A percentile compares a stretch with the other conserved stretches of the same genome.
Conservation (phyloP, 1,284 basidiomycete genomes). For the Tilletia horrida region DNA sequence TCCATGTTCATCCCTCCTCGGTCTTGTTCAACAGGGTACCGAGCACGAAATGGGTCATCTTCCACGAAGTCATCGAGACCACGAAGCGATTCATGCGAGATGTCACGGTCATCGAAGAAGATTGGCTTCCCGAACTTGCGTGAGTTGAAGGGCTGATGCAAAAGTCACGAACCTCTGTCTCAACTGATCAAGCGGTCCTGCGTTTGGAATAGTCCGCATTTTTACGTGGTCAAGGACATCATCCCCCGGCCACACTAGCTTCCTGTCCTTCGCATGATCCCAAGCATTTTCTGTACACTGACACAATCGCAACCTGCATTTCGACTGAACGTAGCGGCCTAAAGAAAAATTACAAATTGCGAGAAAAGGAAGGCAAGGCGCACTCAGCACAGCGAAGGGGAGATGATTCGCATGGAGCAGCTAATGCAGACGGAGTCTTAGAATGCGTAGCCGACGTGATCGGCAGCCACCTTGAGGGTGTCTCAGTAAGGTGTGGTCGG, state of each 20-base stretch:
- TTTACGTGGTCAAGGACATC: constrained; percentile 30
- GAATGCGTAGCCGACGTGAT: no score
- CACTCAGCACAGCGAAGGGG: no score
- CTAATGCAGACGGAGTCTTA: no score
- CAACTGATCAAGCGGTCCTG: not conserved
- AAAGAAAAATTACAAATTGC: not conserved
- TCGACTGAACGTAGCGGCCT: not conserved
- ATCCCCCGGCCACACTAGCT: not conserved
- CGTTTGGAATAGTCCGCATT: constrained; percentile 28
- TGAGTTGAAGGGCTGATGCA: no score
- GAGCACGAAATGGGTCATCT: constrained; percentile 84
- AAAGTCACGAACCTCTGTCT: no score
- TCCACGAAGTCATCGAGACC: constrained; percentile 92
- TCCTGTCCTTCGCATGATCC: no score
- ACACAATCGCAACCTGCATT: no score
- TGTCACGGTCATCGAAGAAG: constrained; percentile 59
- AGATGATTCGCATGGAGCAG: no score
- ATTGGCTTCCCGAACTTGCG: constrained; percentile 61
- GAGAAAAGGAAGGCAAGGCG: not conserved
- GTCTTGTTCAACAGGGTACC: constrained; percentile 90
- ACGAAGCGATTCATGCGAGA: constrained; percentile 71
- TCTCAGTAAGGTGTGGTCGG: no score
- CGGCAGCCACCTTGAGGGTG: no score
- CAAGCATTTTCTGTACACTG: not conserved
- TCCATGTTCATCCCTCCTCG: constrained; percentile 88